phyloP scores from a whole-genome alignment of 2,329 filamentous ascomycete genomes.

The Cryoendolithus antarcticus region DNA sequence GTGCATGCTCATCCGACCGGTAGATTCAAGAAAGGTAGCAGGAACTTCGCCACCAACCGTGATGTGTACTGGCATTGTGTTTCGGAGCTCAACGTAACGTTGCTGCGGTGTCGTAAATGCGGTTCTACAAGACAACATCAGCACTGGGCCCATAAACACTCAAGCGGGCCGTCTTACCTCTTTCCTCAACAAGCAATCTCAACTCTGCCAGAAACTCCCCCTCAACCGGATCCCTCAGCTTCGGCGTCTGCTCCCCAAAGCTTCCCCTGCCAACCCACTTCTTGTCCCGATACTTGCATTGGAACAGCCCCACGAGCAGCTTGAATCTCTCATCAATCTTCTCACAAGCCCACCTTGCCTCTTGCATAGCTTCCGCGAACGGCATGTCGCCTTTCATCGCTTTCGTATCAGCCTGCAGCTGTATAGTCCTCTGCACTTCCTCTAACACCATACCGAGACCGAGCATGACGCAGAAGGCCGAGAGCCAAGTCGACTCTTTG shows the following conservation, averaged over 20 bases:
- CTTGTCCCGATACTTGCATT: slow-evolving; percentile 35
- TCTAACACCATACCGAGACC: slow-evolving; percentile 37
- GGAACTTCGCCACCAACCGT: slow-evolving; percentile 31
- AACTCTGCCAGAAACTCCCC: slow-evolving; percentile 27
- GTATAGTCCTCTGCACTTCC: slow-evolving; percentile 34
- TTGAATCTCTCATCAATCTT: slow-evolving; percentile 33
- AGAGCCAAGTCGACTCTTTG: slow-evolving; percentile 34
- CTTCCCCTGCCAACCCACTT: slow-evolving; percentile 25
- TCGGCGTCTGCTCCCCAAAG: slow-evolving; percentile 27
- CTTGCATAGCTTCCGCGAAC: slow-evolving; percentile 17
- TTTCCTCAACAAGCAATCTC: slow-evolving; percentile 29
- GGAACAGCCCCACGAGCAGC: slow-evolving; percentile 34
- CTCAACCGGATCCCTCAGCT: slow-evolving; percentile 22
- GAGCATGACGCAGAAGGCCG: slow-evolving; percentile 33
- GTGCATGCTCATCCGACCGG: not conserved
- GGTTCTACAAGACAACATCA: slow-evolving; percentile 20
- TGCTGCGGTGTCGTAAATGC: slow-evolving; percentile 26
- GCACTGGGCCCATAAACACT: not conserved
- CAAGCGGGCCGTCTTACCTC: slow-evolving; percentile 18
- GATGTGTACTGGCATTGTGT: slow-evolving; percentile 31
- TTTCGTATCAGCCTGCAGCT: slow-evolving; percentile 30
- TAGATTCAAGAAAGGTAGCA: slow-evolving; percentile 22
- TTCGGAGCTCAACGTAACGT: slow-evolving; percentile 25
- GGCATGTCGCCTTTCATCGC: slow-evolving; percentile 18
- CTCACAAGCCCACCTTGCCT: slow-evolving; percentile 28